Base-by-base conservation (phyloP, 2,329 filamentous ascomycete genomes). In the Ophiostoma novo-ulmi region DNA sequence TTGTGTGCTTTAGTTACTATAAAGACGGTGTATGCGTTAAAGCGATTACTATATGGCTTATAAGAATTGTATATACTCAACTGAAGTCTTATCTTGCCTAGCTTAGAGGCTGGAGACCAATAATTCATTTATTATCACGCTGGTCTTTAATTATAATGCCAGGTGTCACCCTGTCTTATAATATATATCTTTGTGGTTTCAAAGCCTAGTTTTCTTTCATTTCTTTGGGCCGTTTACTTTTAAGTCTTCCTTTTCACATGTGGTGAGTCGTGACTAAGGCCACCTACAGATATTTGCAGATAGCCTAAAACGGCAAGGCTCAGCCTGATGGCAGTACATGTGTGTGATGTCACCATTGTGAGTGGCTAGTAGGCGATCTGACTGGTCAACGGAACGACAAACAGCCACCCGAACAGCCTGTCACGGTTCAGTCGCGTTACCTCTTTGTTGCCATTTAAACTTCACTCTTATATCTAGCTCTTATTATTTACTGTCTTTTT, bases 301-400 rank as follows among this genome's bases (percentile, higher is more conserved):
- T 14, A 5, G 3, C 36, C 63, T 35, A 65, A 65, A 39, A 65
- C 20, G 63, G 14, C 63, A 65, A 38, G 20, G 17, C 58, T 20
- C 26, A 63, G 58, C 52, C 52, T 58, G 52, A 17, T 58, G 26
- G 6, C 38, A 6, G 31, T 64, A 48, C 67, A 71, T 71, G 70
- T 71, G 70, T 63, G 70, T 69, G 70, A 69, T 71, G 70, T 67
- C 70, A 69, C 70, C 39, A 39, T 22, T 67, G 61, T 71, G 70
- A 69, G 70, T 71, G 70, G 70, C 70, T 69, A 55, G 58, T 17
- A 63, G 26, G 26, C 26, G n/a, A 65, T 65, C 35, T 39, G 5
- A 65, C 35, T 39, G 63, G 36, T 65, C 63, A 6, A n/a, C 31
- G 17, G n/a, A 58, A 58, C 52, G 55, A 61, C 63, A 22, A 22